These are phyloP conservation scores for Malassezia brasiliensis DNA, from an alignment of 1,284 basidiomycete genomes.

Conservation along the genomic window DNA sequence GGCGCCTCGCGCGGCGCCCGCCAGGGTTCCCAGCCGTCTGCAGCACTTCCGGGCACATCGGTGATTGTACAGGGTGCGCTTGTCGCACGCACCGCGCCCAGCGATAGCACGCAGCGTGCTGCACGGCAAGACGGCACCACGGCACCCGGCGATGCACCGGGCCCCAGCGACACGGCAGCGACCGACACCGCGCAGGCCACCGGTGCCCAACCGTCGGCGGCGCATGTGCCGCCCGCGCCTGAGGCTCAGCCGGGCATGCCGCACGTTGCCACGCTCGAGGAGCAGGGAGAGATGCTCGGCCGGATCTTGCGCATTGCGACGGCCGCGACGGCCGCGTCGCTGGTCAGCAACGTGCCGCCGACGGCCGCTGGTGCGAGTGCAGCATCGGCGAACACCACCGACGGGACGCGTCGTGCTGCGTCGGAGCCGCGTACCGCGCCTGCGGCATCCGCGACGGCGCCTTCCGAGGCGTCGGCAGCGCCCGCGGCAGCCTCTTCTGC, in stretches of 20 bases:
- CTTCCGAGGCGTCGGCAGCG: not conserved
- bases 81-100: constrained; percentile 24
- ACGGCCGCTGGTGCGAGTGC: not conserved
- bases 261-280: constrained; percentile 38
- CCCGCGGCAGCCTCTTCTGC: not conserved
- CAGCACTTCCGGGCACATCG: constrained; percentile 26
- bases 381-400: not conserved
- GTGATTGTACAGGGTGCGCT: constrained; percentile 45
- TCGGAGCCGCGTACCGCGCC: not conserved
- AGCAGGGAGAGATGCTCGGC: constrained; percentile 44
- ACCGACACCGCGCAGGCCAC: not conserved
- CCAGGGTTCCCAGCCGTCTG: not conserved
- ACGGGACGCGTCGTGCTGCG: no score
- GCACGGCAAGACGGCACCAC: not conserved
- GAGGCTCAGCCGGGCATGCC: constrained; percentile 8
- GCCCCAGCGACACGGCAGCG: not conserved
- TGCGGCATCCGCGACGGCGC: no score
- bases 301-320: constrained; percentile 40
- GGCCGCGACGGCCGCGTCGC: constrained; percentile 42
- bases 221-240: not conserved
- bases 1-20: constrained; percentile 1
- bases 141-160: not conserved
- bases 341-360: constrained; percentile 26
- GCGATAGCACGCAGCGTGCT: not conserved
- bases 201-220: not conserved